A percentile compares a stretch with the other conserved stretches of the same genome.
Conservation (phyloP, 768 basidiomycete species). For the Mycena capillaripes region DNA sequence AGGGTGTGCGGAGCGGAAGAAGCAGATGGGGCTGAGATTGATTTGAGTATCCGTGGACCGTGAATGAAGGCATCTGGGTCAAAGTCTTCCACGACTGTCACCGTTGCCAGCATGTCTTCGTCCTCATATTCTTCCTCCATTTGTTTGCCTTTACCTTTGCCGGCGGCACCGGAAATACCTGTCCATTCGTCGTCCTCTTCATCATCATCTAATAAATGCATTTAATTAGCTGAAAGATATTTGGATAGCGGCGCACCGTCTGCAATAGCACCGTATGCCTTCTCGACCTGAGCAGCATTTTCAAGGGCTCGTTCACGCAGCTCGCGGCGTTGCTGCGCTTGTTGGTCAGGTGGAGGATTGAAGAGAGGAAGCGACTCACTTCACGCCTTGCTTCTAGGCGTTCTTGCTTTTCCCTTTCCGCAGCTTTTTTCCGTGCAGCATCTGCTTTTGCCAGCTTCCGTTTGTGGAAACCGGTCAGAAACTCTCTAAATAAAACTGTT, state of each 20-base stretch:
- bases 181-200: constrained; percentile 65
- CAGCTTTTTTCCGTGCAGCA: constrained; percentile 78
- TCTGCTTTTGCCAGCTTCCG: constrained; percentile 90
- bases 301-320: constrained; percentile 82
- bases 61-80: constrained; percentile 77
- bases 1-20: constrained; percentile 36
- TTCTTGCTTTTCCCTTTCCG: constrained; percentile 83
- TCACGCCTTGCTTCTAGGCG: constrained; percentile 82
- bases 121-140: constrained; percentile 83
- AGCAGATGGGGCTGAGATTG: constrained; percentile 24
- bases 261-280: constrained; percentile 69
- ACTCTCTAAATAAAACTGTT: constrained; percentile 69
- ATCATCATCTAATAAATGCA: constrained; percentile 48
- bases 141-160: constrained; percentile 49
- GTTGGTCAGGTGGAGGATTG: constrained; percentile 28
- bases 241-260: constrained; percentile 53
- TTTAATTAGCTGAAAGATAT: constrained; percentile 20
- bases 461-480: constrained; percentile 94
- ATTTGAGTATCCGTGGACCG: constrained; percentile 39
- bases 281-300: constrained; percentile 85
- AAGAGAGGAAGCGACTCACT: constrained; percentile 59
- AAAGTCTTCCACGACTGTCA: constrained; percentile 94
- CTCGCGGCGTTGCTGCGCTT: constrained; percentile 78
- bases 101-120: constrained; percentile 88
- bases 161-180: constrained; percentile 53